These are phyloP conservation scores for Colletotrichum sp. DNA, from an alignment of 2,329 filamentous ascomycete species.

Conservation along the genomic window DNA sequence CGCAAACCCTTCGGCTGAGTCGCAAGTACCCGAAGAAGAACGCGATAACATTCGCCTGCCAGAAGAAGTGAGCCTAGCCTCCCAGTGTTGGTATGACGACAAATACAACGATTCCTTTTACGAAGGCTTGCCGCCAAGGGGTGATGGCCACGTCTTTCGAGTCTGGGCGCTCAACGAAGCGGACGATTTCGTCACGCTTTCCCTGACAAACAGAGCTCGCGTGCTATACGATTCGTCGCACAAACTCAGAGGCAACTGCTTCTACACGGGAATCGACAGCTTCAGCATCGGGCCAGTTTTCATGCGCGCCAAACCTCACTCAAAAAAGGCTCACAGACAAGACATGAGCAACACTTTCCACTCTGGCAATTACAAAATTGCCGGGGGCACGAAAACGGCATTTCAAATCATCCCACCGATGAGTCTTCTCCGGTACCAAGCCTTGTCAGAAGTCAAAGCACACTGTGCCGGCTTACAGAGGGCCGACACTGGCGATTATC, in stretches of 20 bases:
- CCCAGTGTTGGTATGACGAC: background rate
- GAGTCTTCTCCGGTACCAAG: background rate
- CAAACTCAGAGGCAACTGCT: background rate
- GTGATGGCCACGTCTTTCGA: background rate
- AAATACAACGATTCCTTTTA: background rate
- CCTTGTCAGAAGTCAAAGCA: background rate
- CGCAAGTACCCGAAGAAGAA: background rate
- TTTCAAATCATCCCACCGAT: background rate
- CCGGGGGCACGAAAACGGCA: background rate
- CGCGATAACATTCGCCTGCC: background rate
- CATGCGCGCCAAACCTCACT: background rate
- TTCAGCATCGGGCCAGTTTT: background rate
- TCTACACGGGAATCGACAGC: background rate
- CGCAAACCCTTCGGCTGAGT: background rate
- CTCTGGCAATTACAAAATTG: background rate
- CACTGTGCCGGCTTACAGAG: background rate
- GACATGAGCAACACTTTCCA: background rate
- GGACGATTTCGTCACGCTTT: background rate
- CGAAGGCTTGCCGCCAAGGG: background rate
- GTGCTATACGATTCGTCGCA: background rate
- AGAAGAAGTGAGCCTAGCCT: background rate
- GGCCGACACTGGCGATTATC: background rate
- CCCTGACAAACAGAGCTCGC: background rate
- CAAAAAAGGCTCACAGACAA: background rate
- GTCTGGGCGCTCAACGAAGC: background rate